phyloP scores from a whole-genome alignment of 2,329 filamentous ascomycete species.

The Aspergillus puulaauensis region DNA sequence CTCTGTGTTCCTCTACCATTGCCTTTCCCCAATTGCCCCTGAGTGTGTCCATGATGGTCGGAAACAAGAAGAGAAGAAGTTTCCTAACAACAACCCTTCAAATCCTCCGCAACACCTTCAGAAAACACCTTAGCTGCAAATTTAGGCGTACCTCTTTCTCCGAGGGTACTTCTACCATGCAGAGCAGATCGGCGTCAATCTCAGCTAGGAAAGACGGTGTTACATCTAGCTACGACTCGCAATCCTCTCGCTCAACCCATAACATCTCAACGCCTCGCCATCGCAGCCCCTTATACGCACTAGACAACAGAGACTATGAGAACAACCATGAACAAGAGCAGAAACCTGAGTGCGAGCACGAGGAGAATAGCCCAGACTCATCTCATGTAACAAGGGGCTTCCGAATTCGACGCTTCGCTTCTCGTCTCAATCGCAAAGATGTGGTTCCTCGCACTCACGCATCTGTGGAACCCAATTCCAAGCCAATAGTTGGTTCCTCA shows the following conservation, averaged over 20 bases:
- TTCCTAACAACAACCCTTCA: conserved; percentile 21
- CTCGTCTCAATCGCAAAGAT: background rate
- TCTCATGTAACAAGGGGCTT: background rate
- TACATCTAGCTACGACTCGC: background rate
- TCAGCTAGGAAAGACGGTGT: background rate
- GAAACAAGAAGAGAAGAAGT: conserved; percentile 13
- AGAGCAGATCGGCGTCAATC: background rate
- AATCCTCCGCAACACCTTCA: conserved; percentile 19
- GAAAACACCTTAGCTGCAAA: background rate
- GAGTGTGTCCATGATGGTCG: conserved; percentile 9
- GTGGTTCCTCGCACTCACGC: conserved; percentile 6
- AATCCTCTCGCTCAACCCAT: background rate
- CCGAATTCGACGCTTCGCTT: conserved; percentile 1
- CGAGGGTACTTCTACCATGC: background rate
- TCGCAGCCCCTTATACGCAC: background rate
- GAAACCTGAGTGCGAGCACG: background rate
- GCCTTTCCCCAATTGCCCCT: background rate
- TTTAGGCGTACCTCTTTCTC: background rate
- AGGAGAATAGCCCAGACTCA: background rate
- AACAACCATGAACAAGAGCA: background rate
- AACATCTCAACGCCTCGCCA: background rate
- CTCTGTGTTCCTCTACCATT: background rate
- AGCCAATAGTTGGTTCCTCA: background rate
- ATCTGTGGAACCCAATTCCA: background rate
- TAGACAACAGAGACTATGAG: background rate